A percentile compares a stretch with the other conserved stretches of the same genome.
Evolutionary conservation across 2,329 filamentous ascomycete species (phyloP).

Genomic region (Escovopsis sp.): DNA sequence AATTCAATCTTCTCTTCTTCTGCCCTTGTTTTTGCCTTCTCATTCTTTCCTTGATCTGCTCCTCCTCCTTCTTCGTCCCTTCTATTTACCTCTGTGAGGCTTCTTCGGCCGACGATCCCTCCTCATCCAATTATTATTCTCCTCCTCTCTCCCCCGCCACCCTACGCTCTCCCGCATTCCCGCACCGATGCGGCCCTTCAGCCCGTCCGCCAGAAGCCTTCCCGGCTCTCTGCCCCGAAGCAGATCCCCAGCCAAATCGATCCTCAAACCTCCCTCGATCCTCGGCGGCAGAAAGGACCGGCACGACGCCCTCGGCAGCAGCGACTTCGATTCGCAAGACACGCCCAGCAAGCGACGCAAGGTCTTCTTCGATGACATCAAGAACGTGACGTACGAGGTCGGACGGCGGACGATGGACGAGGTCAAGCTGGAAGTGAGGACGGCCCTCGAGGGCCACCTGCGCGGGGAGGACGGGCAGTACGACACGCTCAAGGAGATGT

Average conservation of each 20-base stretch:
- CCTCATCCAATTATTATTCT: not conserved
- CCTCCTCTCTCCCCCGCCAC: not conserved
- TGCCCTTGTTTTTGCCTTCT: not conserved
- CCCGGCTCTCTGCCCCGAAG: slow-evolving; percentile 19
- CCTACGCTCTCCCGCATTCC: not conserved
- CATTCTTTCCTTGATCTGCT: not conserved
- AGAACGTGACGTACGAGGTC: slow-evolving; percentile 42
- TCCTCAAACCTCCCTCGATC: slow-evolving; percentile 33
- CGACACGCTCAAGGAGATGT: slow-evolving; percentile 45
- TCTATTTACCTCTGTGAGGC: no score
- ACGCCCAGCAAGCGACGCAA: slow-evolving; percentile 39
- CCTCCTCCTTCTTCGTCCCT: not conserved
- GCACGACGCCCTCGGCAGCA: slow-evolving; percentile 27
- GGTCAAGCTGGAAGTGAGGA: slow-evolving; percentile 39
- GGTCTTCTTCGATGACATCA: slow-evolving; percentile 43
- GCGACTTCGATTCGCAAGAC: slow-evolving; percentile 23
- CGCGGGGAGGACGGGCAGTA: slow-evolving; percentile 45
- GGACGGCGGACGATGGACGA: slow-evolving; percentile 37
- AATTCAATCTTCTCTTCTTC: not conserved
- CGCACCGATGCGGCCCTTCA: slow-evolving; percentile 18
- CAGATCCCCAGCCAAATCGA: slow-evolving; percentile 35
- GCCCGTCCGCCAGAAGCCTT: slow-evolving; percentile 19
- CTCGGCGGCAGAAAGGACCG: slow-evolving; percentile 30
- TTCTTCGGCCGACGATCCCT: not conserved
- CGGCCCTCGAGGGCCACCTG: slow-evolving; percentile 41